Conservation (phyloP, 2,329 filamentous ascomycete genomes). For the Cladosporium sp. region DNA sequence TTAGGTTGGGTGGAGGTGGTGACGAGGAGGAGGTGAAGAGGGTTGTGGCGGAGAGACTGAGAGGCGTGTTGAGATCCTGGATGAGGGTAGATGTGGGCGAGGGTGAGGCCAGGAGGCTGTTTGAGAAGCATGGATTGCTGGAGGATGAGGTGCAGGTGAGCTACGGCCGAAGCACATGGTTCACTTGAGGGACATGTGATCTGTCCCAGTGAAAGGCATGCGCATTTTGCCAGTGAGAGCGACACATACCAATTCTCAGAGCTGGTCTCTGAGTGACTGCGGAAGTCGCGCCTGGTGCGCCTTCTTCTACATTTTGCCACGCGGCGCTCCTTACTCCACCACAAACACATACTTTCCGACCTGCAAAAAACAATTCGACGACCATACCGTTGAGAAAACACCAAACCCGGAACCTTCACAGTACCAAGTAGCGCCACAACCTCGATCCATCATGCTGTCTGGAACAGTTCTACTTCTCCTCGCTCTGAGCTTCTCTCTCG, state of each 20-base stretch:
- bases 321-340: too few species aligned
- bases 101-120: not conserved
- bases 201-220: too few species aligned
- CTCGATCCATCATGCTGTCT: not conserved
- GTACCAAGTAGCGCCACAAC: not conserved
- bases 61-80: not conserved
- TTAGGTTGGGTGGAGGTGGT: not conserved
- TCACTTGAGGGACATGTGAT: not conserved
- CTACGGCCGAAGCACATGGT: not conserved
- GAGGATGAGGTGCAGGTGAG: not conserved
- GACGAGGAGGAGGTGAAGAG: not conserved
- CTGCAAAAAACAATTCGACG: too few species aligned
- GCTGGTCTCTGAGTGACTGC: too few species aligned
- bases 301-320: too few species aligned
- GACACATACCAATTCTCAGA: too few species aligned
- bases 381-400: too few species aligned
- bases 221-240: too few species aligned
- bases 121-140: slow-evolving; percentile 27
- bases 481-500: not conserved
- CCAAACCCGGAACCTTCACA: too few species aligned
- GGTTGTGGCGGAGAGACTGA: not conserved
- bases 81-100: not conserved
- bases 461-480: not conserved
- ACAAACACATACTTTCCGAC: too few species aligned
- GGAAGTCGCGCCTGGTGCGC: too few species aligned